Base-by-base conservation (phyloP, 768 basidiomycete genomes). In the Lactarius akahatsu region DNA sequence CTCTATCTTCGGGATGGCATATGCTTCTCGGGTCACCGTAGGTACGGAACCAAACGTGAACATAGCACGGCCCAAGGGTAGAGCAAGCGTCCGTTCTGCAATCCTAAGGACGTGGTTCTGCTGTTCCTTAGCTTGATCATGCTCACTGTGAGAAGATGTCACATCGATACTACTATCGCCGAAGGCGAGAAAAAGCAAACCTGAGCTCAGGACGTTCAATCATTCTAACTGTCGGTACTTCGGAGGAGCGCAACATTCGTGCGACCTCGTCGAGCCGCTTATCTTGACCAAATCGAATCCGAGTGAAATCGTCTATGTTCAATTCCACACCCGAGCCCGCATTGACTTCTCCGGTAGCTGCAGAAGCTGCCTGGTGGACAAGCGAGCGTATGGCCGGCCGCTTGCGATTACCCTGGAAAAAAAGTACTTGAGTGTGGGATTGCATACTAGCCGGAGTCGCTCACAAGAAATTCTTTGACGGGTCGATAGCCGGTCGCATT, bases 241-340 rank as follows among this genome's bases (percentile, higher is more conserved):
- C 79, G 1, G 91, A 91, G 0, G 93, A 96, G 69, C 91, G 92
- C 20, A 99, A 76, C 85, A 98, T 91, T 1, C 94, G 84, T 15
- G 90, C 89, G 4, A 96, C 94, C 74, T 99, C 97, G 55, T 95
- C 91, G 38, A 99, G 75, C 43, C 96, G 83, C 23, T 90, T 84
- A 77, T 99, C 97, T 68, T 92, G 87, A 8, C 91, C 91, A 72
- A 98, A 98, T 4, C 96, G 86, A 58, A 95, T 90, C 60, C 86
- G 86, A 0, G 91, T 85, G 77, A 91, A 90, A 58, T 90, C 87
- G 57, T 88, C 84, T 43, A 87, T 76, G 59, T 86, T 85, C 5
- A 92, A 77, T 63, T 92, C 91, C 10, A 91, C 88, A 0, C 91
- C 91, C 7, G 90, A 83, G 16, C 86, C 81, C 4, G 80, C 78